These are phyloP conservation scores for Colletotrichum horii DNA, from an alignment of 2,329 filamentous ascomycete genomes.

Conservation along the genomic window DNA sequence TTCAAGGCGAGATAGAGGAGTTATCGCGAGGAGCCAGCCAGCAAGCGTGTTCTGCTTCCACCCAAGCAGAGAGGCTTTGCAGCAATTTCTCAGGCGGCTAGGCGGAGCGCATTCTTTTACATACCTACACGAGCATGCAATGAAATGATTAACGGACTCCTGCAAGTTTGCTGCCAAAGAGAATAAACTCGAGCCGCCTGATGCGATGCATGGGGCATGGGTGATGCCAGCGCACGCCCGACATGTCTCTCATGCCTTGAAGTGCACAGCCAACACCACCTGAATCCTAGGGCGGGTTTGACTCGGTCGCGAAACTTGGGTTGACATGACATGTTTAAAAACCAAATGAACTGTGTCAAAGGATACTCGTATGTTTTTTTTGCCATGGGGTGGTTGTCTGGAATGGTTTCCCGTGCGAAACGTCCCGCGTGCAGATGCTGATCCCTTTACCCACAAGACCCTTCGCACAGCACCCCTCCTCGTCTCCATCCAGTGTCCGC, in stretches of 20 bases:
- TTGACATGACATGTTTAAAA: background rate
- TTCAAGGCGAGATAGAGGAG: background rate
- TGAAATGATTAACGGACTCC: slow-evolving; percentile 8
- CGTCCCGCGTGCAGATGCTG: background rate
- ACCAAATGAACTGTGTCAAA: background rate
- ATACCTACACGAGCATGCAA: slow-evolving; percentile 20
- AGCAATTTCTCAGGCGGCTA: background rate
- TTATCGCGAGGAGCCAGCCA: background rate
- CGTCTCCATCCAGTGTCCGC: slow-evolving; percentile 5
- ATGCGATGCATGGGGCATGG: background rate
- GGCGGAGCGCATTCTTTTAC: slow-evolving; percentile 7
- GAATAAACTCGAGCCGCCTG: background rate
- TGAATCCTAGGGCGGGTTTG: background rate
- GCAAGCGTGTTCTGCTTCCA: background rate
- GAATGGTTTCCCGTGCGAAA: background rate
- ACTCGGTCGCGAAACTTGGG: background rate
- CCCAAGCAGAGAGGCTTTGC: background rate
- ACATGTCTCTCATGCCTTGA: background rate
- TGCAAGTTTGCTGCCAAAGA: background rate
- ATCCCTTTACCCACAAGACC: slow-evolving; percentile 10
- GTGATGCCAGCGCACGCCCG: background rate
- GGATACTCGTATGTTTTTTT: background rate
- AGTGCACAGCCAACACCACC: background rate
- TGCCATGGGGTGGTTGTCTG: background rate
- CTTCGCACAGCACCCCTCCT: background rate